Evolutionary conservation across 306 rosid species (phyloP), one percentile per base, ranked within the genome.

Genomic region (Potentilla sterilis): DNA sequence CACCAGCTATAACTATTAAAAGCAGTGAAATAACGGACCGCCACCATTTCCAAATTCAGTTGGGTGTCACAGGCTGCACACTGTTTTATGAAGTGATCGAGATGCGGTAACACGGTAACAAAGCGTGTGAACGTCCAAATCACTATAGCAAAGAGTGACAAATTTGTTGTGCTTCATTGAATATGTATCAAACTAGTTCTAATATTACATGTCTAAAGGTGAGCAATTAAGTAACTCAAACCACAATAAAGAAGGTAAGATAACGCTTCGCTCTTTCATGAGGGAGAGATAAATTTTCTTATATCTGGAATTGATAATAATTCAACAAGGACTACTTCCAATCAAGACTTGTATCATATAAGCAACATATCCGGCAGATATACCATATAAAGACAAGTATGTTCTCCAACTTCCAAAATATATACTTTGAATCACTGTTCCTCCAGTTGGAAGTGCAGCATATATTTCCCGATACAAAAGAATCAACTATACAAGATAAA

Each of bases 331-430:
- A 3, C 4, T 58, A 24, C 66, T 59, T 59, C 40, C 19, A 14
- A 63, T 14, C 46, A 64, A 37, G 6, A 34, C 75, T 52, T 10
- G 34, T 51, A 28, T 7, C 3, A 2, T 49, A 28, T 51, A 35
- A 19, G 47, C 46, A 35, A 19, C n/a, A 71, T 21, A 47, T 28
- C 38, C n/a, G 8, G n/a, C 24, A 67, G 43, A 40, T 24, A 67
- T 7, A 42, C 41, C 57, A 69, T 46, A 69, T 11, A 46, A 46
- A 71, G 63, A 51, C 42, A 51, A 71, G 34, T 70, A 49, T 70
- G 49, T 48, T 38, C 37, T 51, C 38, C 62, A 34, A 48, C 10
- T 70, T 48, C 35, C 74, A 34, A 10, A 15, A 28, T 28, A 9
- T 68, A 68, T 69, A 5, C 37, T 43, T 67, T 38, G 12, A 67